A percentile compares a stretch with the other conserved stretches of the same genome.
Evolutionary conservation across 1,284 basidiomycete species (phyloP).

Genomic region (Naganishia albida): DNA sequence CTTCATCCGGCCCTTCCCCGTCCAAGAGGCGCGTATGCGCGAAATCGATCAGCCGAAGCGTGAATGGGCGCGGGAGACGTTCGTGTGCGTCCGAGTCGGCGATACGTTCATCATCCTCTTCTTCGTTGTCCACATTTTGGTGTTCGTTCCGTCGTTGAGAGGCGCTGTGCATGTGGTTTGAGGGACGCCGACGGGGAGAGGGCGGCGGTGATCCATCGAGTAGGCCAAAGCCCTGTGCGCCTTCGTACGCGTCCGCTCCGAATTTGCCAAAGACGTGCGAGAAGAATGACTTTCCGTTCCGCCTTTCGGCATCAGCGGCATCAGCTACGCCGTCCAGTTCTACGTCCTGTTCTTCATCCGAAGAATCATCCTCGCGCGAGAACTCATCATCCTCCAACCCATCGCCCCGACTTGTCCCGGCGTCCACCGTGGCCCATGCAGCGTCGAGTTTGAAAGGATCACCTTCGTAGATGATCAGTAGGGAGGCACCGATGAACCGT

Average conservation of each 20-base stretch:
- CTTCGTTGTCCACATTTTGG: slow-evolving; percentile 37
- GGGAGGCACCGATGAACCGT: slow-evolving; percentile 76
- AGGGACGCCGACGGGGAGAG: background rate
- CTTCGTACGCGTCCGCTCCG: slow-evolving; percentile 22
- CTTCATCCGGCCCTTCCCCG: slow-evolving; percentile 75
- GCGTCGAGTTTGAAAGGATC: slow-evolving; percentile 4
- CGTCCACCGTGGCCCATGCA: slow-evolving; percentile 46
- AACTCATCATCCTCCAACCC: slow-evolving; percentile 55
- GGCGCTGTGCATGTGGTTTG: background rate
- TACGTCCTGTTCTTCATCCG: slow-evolving; percentile 34
- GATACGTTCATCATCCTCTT: slow-evolving; percentile 36
- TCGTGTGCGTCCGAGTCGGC: slow-evolving; percentile 44
- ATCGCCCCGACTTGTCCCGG: slow-evolving; percentile 61
- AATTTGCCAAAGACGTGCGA: slow-evolving; percentile 21
- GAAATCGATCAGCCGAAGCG: slow-evolving; percentile 86
- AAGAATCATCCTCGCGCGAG: slow-evolving; percentile 38
- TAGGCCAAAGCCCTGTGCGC: slow-evolving; percentile 23
- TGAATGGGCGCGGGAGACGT: slow-evolving; percentile 60
- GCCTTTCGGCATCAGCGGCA: background rate
- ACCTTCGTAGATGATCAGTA: slow-evolving; percentile 67
- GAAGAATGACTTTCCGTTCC: slow-evolving; percentile 5
- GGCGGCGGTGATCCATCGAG: slow-evolving; percentile 4
- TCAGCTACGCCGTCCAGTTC: background rate
- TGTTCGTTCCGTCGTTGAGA: slow-evolving; percentile 15
- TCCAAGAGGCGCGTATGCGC: slow-evolving; percentile 75